Percentiles rank a stretch among this genome's conserved stretches.
Evolutionary conservation across 2,329 filamentous ascomycete species (phyloP).

Genomic region (Tolypocladium paradoxum): DNA sequence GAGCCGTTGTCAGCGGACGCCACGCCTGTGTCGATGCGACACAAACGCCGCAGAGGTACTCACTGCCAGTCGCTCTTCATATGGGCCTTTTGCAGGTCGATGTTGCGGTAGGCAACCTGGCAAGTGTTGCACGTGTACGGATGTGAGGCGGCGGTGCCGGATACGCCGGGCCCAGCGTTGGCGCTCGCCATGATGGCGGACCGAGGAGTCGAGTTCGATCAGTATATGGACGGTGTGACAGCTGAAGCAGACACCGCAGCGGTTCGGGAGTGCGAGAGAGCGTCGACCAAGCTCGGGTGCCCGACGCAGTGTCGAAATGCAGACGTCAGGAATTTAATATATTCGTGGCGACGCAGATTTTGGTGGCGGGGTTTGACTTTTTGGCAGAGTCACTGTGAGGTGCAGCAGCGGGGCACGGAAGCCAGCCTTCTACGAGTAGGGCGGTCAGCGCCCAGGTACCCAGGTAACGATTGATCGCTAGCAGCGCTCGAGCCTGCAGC

Average conservation of each 20-base stretch:
- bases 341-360: slow-evolving; percentile 13
- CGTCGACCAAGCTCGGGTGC: neutral
- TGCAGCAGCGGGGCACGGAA: slow-evolving; percentile 1
- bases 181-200: slow-evolving; percentile 33
- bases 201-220: neutral
- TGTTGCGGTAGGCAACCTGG: slow-evolving; percentile 89
- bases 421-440: no score
- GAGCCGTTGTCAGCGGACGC: neutral
- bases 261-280: neutral
- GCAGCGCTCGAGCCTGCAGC: neutral
- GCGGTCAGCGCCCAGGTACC: no score
- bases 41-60: slow-evolving; percentile 26
- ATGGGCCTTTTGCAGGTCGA: slow-evolving; percentile 84
- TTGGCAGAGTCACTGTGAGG: neutral
- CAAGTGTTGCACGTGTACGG: slow-evolving; percentile 98
- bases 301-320: neutral
- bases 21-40: neutral
- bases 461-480: neutral
- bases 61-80: slow-evolving; percentile 99
- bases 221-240: neutral
- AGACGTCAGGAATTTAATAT: slow-evolving; percentile 10
- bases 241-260: neutral
- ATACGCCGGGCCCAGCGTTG: slow-evolving; percentile 18
- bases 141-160: slow-evolving; percentile 44
- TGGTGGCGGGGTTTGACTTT: slow-evolving; percentile 12